A percentile compares a stretch with the other conserved stretches of the same genome.
These are phyloP conservation scores for Samsoniella hepiali DNA, from an alignment of 2,329 filamentous ascomycete genomes.

Conservation along the genomic window DNA sequence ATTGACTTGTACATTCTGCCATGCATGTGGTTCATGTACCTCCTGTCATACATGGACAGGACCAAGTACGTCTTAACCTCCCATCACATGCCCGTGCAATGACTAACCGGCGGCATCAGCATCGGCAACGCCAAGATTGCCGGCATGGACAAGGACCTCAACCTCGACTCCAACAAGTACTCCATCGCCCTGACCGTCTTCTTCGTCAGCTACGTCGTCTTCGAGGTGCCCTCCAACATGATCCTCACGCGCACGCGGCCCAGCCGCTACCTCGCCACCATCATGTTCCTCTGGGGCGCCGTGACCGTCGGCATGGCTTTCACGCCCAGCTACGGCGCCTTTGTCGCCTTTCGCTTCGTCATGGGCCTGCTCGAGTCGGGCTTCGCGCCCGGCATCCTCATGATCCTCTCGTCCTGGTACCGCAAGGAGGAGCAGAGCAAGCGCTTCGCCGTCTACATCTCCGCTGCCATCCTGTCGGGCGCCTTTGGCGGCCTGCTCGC, in stretches of 20 bases:
- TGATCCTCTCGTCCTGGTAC: constrained; percentile 55
- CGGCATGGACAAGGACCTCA: constrained; percentile 47
- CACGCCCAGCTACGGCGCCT: constrained; percentile 42
- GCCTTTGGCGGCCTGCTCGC: constrained; percentile 57
- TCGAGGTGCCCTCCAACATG: constrained; percentile 56
- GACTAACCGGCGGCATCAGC: constrained; percentile 44
- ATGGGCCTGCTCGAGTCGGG: constrained; percentile 55
- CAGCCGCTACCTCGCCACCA: constrained; percentile 49
- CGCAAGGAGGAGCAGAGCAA: constrained; percentile 53
- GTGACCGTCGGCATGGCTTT: constrained; percentile 53
- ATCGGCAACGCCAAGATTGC: constrained; percentile 60
- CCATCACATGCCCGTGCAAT: background rate
- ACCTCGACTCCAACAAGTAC: constrained; percentile 47
- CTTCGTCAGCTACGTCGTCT: constrained; percentile 54
- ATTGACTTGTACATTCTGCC: constrained; percentile 38
- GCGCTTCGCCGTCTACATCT: constrained; percentile 53
- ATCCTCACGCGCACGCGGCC: constrained; percentile 52
- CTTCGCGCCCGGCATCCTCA: constrained; percentile 55
- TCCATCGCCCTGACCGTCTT: constrained; percentile 57
- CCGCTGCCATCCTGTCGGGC: constrained; percentile 51
- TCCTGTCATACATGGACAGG: constrained; percentile 26
- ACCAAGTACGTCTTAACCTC: constrained; percentile 19
- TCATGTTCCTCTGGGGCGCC: constrained; percentile 53
- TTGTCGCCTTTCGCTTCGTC: constrained; percentile 46
- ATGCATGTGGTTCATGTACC: constrained; percentile 50